These are phyloP conservation scores for Jimgerdemannia lactiflua DNA, from an alignment of 192 early-diverging fungal genomes.

Conservation along the genomic window DNA sequence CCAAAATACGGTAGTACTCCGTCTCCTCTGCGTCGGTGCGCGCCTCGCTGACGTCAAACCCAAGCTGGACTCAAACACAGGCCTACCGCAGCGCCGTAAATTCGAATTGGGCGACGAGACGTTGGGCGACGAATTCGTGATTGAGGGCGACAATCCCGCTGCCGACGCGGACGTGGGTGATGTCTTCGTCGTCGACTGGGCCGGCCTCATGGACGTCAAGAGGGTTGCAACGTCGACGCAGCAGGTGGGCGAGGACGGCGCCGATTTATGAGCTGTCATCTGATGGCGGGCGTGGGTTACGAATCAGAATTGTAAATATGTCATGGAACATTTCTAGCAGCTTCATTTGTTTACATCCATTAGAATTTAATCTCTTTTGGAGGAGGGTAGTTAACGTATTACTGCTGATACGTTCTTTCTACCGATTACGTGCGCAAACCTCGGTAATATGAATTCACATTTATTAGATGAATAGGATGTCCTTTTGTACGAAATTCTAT, in stretches of 20 bases:
- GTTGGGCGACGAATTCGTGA: neutral
- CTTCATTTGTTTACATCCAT: too few relatives aligned
- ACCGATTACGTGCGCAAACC: too few relatives aligned
- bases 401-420: too few relatives aligned
- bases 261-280: too few relatives aligned
- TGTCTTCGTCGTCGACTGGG: neutral
- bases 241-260: neutral
- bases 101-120: conserved; percentile 1
- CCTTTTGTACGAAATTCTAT: too few relatives aligned
- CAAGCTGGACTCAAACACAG: neutral
- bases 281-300: too few relatives aligned
- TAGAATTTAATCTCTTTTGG: too few relatives aligned
- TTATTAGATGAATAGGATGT: too few relatives aligned
- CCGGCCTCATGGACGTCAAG: neutral
- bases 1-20: neutral
- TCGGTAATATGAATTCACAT: too few relatives aligned
- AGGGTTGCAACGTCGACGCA: neutral
- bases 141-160: neutral
- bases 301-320: neutral
- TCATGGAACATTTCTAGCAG: neutral
- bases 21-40: neutral
- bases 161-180: neutral
- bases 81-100: neutral
- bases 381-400: too few relatives aligned
- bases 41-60: neutral